Evolutionary conservation across 768 basidiomycete genomes (phyloP).

Genomic region (Boletus patriciae): DNA sequence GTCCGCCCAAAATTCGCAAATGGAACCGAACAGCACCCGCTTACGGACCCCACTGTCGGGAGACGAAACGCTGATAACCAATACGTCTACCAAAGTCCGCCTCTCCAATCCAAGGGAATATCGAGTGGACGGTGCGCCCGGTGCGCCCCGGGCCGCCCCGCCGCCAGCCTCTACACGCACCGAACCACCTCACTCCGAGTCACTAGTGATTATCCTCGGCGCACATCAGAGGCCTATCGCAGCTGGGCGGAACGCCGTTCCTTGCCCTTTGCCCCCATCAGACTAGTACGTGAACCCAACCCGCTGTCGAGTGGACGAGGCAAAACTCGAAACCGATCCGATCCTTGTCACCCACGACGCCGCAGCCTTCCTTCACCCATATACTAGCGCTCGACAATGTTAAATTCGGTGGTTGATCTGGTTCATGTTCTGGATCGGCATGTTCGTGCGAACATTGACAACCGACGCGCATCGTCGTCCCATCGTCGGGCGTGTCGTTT

Average conservation of each 20-base stretch:
- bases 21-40: constrained; percentile 13
- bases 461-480: not conserved
- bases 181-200: too few relatives aligned
- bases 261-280: not conserved
- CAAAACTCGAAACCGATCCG: not conserved
- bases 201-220: not conserved
- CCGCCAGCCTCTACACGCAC: too few relatives aligned
- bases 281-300: not conserved
- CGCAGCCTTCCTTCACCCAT: constrained; percentile 24
- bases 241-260: not conserved
- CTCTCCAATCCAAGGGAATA: too few relatives aligned
- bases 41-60: not conserved
- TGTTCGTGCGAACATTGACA: not conserved
- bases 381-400: constrained; percentile 39
- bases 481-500: not conserved
- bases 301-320: not conserved
- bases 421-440: not conserved
- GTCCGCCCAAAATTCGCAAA: constrained; percentile 27
- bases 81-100: not conserved
- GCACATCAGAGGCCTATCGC: not conserved
- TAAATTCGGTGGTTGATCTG: constrained; percentile 1
- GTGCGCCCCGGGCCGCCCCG: too few relatives aligned
- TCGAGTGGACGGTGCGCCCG: too few relatives aligned
- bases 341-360: not conserved
- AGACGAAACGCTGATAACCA: not conserved